A percentile compares a stretch with the other conserved stretches of the same genome.
Evolutionary conservation across 106 monocot species (phyloP).

Genomic region (Dendrobium officinale): DNA sequence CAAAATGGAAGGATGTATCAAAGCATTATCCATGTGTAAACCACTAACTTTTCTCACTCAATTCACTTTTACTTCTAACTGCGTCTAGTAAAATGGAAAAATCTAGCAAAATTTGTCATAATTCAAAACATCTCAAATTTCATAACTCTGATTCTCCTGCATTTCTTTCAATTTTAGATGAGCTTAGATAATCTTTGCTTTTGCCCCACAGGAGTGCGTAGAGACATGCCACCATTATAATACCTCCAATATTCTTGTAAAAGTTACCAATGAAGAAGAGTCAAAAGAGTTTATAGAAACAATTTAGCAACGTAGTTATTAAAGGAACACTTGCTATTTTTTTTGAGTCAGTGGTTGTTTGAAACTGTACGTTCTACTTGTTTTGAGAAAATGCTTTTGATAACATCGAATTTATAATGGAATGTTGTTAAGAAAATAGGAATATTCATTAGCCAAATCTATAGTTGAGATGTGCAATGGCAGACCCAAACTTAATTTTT

Average conservation of each 20-base stretch:
- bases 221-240: not conserved
- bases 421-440: not conserved
- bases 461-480: too few species aligned
- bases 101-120: too few species aligned
- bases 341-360: not conserved
- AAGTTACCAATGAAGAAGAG: not conserved
- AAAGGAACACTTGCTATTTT: not conserved
- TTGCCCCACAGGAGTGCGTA: constrained; percentile 5
- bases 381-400: not conserved
- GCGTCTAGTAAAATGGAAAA: too few species aligned
- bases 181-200: not conserved
- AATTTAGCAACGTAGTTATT: not conserved
- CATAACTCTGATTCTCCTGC: not conserved
- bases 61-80: too few species aligned
- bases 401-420: not conserved
- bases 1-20: too few species aligned
- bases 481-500: too few species aligned
- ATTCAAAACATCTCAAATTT: too few species aligned
- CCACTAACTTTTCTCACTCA: too few species aligned
- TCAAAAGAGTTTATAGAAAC: not conserved
- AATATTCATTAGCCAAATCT: not conserved
- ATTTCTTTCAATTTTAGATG: not conserved
- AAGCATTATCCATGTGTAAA: too few species aligned
- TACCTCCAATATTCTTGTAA: not conserved
- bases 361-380: not conserved